Percentiles rank a stretch among this genome's conserved stretches.
These are phyloP conservation scores for Fusarium albidum DNA, from an alignment of 2,329 filamentous ascomycete species.

Conservation along the genomic window DNA sequence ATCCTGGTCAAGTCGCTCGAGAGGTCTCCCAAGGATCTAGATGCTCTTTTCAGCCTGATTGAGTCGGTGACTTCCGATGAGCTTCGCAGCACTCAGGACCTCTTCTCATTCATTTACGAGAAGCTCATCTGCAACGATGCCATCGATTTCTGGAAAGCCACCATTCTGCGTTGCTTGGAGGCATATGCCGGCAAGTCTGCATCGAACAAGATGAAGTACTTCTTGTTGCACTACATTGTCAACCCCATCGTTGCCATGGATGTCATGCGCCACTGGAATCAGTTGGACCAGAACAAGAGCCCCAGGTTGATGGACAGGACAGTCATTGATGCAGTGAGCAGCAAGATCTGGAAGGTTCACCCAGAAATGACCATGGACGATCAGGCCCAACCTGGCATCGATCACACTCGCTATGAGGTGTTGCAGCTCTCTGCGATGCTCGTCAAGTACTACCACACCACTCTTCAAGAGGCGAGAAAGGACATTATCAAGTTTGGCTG, in stretches of 20 bases:
- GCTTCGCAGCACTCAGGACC: conserved; percentile 76
- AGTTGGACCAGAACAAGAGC: conserved; percentile 60
- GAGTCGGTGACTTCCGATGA: conserved; percentile 85
- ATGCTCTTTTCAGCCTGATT: conserved; percentile 84
- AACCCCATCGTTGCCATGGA: conserved; percentile 98
- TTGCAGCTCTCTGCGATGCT: conserved; percentile 94
- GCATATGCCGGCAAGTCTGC: conserved; percentile 81
- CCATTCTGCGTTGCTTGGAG: conserved; percentile 87
- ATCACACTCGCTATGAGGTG: conserved; percentile 95
- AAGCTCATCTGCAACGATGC: conserved; percentile 85
- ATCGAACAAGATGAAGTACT: conserved; percentile 91
- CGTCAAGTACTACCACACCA: conserved; percentile 91
- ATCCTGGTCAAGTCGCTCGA: conserved; percentile 84
- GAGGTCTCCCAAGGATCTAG: conserved; percentile 77
- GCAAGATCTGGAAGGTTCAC: conserved; percentile 93
- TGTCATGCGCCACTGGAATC: conserved; percentile 83
- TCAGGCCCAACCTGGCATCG: conserved; percentile 82
- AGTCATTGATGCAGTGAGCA: conserved; percentile 89
- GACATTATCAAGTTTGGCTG: conserved; percentile 99
- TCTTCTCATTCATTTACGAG: conserved; percentile 85
- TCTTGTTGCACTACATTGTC: conserved; percentile 88
- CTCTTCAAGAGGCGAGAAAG: conserved; percentile 90
- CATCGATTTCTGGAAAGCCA: conserved; percentile 83
- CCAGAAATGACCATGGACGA: conserved; percentile 85
- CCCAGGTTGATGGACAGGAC: conserved; percentile 83